Evolutionary conservation across 1,284 basidiomycete genomes (phyloP), one percentile per base, ranked within the genome.

Genomic region (Ceratobasidium sp.): DNA sequence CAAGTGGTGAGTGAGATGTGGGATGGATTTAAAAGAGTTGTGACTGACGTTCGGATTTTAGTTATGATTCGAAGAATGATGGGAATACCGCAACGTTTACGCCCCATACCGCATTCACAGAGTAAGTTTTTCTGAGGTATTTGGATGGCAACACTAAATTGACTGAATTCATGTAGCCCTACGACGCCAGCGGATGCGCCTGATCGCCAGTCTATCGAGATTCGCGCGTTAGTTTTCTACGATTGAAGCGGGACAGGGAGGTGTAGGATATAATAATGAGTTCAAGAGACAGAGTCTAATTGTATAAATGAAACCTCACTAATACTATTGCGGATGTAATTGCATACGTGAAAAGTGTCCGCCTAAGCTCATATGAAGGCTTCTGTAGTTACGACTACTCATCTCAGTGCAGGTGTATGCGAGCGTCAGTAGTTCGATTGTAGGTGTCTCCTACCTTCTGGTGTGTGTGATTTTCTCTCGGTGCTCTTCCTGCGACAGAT

Each of bases 191-290:
- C 80, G 52, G 86, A 81, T 44, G 82, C 87, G 0, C 86, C 85
- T 35, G 79, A 82, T 4, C 80, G 88, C 59, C 84, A 89, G 80
- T 88, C 87, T 0, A 89, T 89, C 70, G 88, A 89, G 79, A 78
- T 89, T 30, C 78, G 88, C 28, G 84, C 86, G 0, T 80, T 90
- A 11, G 87, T 89, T 0, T 89, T 89, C 80, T 89, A 89, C 75
- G 55, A 70, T 23, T 70, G 21, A 50, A 47, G 32, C 30, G 5
- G 7, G 21, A 1, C 41, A 61, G 30, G 18, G 23, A 28, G 44
- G 3, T 46, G 11, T 11, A 38, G 35, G 35, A 38, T 38, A 38
- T 4, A 38, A n/a, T n/a, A 38, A 38, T 38, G 35, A 38, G 11
- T 38, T 38, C 35, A 38, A 38, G 35, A 38, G 35, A 38, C 11